Evolutionary conservation across 768 basidiomycete genomes (phyloP).

Genomic region (Termitomyces sp.): DNA sequence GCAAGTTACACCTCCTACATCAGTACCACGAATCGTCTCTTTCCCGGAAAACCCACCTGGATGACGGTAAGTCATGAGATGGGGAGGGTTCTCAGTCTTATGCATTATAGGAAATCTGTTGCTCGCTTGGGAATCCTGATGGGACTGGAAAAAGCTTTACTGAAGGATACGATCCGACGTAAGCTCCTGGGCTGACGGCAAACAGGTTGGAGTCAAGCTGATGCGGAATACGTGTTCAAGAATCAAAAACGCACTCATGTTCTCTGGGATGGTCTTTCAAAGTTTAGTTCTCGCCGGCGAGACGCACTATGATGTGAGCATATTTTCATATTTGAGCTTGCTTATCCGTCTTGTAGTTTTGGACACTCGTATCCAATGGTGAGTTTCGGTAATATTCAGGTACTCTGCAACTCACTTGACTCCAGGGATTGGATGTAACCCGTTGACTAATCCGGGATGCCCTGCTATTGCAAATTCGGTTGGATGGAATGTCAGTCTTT

Average conservation of each 20-base stretch:
- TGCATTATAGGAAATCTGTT: conserved; percentile 31
- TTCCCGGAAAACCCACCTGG: conserved; percentile 31
- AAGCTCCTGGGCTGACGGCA: no score
- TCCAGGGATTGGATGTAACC: conserved; percentile 36
- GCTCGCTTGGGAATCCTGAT: conserved; percentile 30
- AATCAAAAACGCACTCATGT: conserved; percentile 36
- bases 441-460: conserved; percentile 29
- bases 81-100: not conserved
- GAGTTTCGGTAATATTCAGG: conserved; percentile 1
- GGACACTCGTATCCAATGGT: conserved; percentile 37
- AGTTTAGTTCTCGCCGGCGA: conserved; percentile 32
- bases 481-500: conserved; percentile 37
- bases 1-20: conserved; percentile 28
- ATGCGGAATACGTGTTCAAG: conserved; percentile 10
- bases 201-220: no score
- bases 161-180: conserved; percentile 35
- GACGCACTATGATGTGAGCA: conserved; percentile 31
- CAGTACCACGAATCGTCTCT: conserved; percentile 21
- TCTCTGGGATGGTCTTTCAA: conserved; percentile 34
- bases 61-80: conserved; percentile 30
- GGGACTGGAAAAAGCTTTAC: conserved; percentile 31
- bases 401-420: not conserved
- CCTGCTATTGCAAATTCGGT: conserved; percentile 30
- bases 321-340: not conserved
- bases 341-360: conserved; percentile 22